Evolutionary conservation across 225 moss, liverwort and hornwort species (phyloP), one percentile per base, ranked within the genome.

Genomic region (Physcomitrellopsis africana): DNA sequence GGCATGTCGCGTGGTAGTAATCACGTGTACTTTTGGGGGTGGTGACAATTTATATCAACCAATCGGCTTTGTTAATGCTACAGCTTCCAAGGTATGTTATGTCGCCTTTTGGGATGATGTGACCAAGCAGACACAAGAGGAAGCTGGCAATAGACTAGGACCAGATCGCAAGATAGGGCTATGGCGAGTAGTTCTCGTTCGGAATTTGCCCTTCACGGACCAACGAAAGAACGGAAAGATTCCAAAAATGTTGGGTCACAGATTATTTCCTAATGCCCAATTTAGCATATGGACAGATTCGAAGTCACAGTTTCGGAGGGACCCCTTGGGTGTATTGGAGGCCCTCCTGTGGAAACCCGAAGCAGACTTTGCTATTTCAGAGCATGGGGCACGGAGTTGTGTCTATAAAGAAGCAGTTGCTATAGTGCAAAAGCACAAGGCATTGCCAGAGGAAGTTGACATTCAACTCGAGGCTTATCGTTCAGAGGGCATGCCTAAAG

Each of bases 251-350:
- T 84, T 99, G 85, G 91, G 89, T 54, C 97, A 99, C 58, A 89
- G 95, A 41, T 66, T 99, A 22, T 99, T 99, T 76, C 93, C 94
- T 23, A 82, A 90, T 75, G 93, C 97, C 51, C 88, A 58, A 62
- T 99, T 92, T 52, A 95, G 93, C 56, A 93, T 99, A 52, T 99
- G 97, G 97, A 93, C 95, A 48, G 97, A 99, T 82, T 94, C 97
- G 9, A 99, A 99, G 73, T 95, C 93, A 10, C 97, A 99, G 84
- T 99, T 99, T 80, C 87, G 97, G 46, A 87, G 97, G 77, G 94
- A 99, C 49, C 97, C 97, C 14, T 47, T 99, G 63, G 97, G 93
- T 67, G 97, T 95, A 42, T 83, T 99, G 78, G 93, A 99, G 81
- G 79, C 93, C 32, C 89, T 99, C 32, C 79, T 99, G 8, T 94